A percentile compares a stretch with the other conserved stretches of the same genome.
Evolutionary conservation across 352 stramenopile genomes (phyloP).

Genomic region (Pythium sukuiense): DNA sequence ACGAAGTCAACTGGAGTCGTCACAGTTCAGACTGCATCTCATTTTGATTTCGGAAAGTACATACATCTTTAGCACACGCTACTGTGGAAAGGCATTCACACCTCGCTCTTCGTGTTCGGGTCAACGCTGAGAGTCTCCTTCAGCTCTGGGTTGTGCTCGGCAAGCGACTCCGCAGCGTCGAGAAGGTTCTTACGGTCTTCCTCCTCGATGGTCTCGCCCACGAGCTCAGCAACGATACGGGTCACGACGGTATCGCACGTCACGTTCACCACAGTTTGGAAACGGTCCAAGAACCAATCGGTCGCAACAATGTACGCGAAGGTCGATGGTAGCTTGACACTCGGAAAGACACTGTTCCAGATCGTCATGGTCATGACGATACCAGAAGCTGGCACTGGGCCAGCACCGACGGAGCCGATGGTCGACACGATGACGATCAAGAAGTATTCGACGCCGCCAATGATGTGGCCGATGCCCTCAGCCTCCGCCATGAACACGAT

Average conservation of each 20-base stretch:
- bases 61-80: neutral
- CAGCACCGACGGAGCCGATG: slow-evolving; percentile 27
- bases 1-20: neutral
- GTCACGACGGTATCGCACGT: slow-evolving; percentile 50
- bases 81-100: neutral
- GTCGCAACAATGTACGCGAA: slow-evolving; percentile 55
- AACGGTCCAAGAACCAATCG: slow-evolving; percentile 56
- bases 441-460: slow-evolving; percentile 28
- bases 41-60: neutral
- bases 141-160: slow-evolving; percentile 20
- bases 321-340: slow-evolving; percentile 35
- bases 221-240: slow-evolving; percentile 43
- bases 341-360: slow-evolving; percentile 34
- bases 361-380: slow-evolving; percentile 42
- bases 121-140: slow-evolving; percentile 28
- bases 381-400: slow-evolving; percentile 29
- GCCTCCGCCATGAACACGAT: slow-evolving; percentile 36
- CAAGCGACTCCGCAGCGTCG: neutral
- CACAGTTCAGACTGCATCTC: neutral
- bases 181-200: slow-evolving; percentile 17
- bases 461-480: slow-evolving; percentile 18
- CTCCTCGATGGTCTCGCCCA: slow-evolving; percentile 23
- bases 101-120: slow-evolving; percentile 9
- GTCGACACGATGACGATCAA: slow-evolving; percentile 34
- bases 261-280: slow-evolving; percentile 53